Percentiles rank a stretch among this genome's conserved stretches.
Evolutionary conservation across 2,329 filamentous ascomycete species (phyloP).

Genomic region (Diplodia scrobiculata): DNA sequence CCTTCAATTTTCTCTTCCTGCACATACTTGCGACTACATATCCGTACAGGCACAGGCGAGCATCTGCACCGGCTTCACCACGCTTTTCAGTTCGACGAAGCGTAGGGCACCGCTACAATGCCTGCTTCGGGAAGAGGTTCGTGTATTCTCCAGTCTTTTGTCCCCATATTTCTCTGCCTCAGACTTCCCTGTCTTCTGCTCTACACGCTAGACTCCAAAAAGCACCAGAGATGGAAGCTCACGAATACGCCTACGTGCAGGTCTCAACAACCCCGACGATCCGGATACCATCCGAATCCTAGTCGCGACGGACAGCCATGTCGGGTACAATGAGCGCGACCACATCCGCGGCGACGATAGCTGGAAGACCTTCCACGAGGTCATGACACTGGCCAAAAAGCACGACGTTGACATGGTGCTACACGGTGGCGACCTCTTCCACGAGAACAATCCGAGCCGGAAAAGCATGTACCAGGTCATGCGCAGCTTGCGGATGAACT

Average conservation of each 20-base stretch:
- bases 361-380: conserved; percentile 93
- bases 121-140: conserved; percentile 31
- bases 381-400: conserved; percentile 83
- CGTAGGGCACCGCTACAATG: conserved; percentile 32
- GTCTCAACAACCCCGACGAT: conserved; percentile 40
- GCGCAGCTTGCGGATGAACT: conserved; percentile 89
- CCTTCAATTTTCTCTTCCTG: not conserved
- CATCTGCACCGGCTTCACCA: not conserved
- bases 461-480: conserved; percentile 98
- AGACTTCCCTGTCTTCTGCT: not conserved
- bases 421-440: conserved; percentile 91
- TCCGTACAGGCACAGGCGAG: not conserved
- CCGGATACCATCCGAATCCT: conserved; percentile 92
- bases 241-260: conserved; percentile 24
- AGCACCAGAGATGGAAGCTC: not conserved
- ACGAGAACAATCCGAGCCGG: conserved; percentile 95
- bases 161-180: not conserved
- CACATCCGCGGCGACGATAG: conserved; percentile 94
- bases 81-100: not conserved
- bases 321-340: conserved; percentile 92
- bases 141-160: not conserved
- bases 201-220: not conserved
- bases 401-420: conserved; percentile 98
- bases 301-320: conserved; percentile 94
- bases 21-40: not conserved